Evolutionary conservation across 805 yeast species (phyloP), one percentile per base, ranked within the genome.

Genomic region (Cyberlindnera nakhonratchasimensis): DNA sequence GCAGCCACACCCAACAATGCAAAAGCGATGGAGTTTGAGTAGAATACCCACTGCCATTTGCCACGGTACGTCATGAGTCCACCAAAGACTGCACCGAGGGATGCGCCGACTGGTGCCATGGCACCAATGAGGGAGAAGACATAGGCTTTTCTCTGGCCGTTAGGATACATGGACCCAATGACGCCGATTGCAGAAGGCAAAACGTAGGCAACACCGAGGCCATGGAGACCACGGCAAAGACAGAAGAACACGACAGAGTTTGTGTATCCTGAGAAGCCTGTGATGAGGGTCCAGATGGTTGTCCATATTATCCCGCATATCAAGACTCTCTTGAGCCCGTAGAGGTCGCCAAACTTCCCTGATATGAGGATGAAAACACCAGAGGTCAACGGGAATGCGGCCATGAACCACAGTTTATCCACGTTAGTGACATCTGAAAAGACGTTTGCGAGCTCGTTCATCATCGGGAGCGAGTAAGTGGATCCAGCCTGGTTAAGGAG

Each of bases 271-370:
- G 85, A 64, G 3, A 83, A 53, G 0, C 90, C 91, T 3, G 77
- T 70, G 16, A 85, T 61, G 36, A 82, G 49, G 1, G 80, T 65
- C 83, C 88, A 80, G 0, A 82, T 24, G 0, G 71, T 52, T 3
- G 72, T 61, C 77, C 85, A 74, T 6, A 61, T 36, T 61, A 79
- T 79, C 1, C 91, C 88, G 5, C 67, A 51, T 0, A 78, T 31
- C 40, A 80, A 67, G n/a, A 77, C 61, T 30, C 58, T 63, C 44
- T 77, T 79, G 40, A 81, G 66, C 0, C 93, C 93, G 51, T 75
- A 77, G 11, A 83, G 65, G 54, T 85, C 95, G 25, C 95, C 93
- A 34, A 82, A 55, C 37, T 80, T 70, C 8, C 93, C 93, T 28
- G 83, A 73, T 5, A 80, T 66, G 28, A 85, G 59, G 38, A 85